phyloP scores from a whole-genome alignment of 768 basidiomycete genomes.

The Collybiopsis luxurians region DNA sequence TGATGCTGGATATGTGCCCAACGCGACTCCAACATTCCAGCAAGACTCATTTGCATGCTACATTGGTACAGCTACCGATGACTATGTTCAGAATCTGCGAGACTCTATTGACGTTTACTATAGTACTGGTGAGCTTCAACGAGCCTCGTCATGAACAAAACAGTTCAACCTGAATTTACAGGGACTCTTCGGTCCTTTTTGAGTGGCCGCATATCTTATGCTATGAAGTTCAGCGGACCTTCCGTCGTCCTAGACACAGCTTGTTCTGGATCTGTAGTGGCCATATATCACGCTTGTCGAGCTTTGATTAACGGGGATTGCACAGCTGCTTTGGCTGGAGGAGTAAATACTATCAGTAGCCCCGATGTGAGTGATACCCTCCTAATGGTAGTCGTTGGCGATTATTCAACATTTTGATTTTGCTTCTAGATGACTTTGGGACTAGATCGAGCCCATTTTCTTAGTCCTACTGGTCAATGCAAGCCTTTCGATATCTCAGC shows the following conservation, averaged over 20 bases:
- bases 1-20: conserved; percentile 66
- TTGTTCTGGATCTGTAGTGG: conserved; percentile 68
- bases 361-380: conserved; percentile 48
- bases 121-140: conserved; percentile 48
- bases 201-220: conserved; percentile 70
- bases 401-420: background rate
- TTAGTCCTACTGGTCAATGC: conserved; percentile 65
- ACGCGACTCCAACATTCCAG: conserved; percentile 46
- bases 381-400: conserved; percentile 15
- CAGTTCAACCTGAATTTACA: conserved; percentile 17
- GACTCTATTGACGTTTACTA: conserved; percentile 71
- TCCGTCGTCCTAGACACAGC: conserved; percentile 74
- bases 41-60: conserved; percentile 62
- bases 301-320: conserved; percentile 65
- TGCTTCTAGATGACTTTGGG: conserved; percentile 61
- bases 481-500: conserved; percentile 70
- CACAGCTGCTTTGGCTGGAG: conserved; percentile 65
- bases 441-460: conserved; percentile 65
- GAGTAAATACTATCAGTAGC: conserved; percentile 69
- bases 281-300: conserved; percentile 67
- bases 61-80: conserved; percentile 67
- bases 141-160: background rate
- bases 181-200: conserved; percentile 67
- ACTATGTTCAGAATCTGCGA: conserved; percentile 65
- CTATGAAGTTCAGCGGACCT: conserved; percentile 65